phyloP scores from a whole-genome alignment of 192 early-diverging fungal genomes.

The Mortierella claussenii region DNA sequence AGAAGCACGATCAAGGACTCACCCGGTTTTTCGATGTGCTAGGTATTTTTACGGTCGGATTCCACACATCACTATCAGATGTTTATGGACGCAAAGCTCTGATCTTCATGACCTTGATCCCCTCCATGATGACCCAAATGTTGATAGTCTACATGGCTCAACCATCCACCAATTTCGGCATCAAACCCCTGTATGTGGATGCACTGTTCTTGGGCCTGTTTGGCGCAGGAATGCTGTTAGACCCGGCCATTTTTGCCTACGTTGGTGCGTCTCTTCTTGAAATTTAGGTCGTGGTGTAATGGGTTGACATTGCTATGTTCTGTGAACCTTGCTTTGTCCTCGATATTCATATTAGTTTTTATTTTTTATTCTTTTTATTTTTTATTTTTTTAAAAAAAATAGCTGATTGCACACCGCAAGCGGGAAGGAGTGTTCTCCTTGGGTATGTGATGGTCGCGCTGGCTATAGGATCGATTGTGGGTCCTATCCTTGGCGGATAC shows the following conservation, averaged over 20 bases:
- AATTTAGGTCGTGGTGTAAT: no score
- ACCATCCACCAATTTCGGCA: slow-evolving; percentile 18
- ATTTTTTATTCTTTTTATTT: neutral
- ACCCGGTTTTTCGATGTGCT: neutral
- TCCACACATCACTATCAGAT: slow-evolving; percentile 26
- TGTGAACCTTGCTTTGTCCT: no score
- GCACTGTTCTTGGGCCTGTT: slow-evolving; percentile 17
- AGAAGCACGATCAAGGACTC: neutral
- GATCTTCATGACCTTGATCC: slow-evolving; percentile 30
- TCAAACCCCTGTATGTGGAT: slow-evolving; percentile 25
- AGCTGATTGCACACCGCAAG: slow-evolving; percentile 35
- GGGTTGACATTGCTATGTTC: no score
- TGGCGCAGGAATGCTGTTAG: slow-evolving; percentile 27
- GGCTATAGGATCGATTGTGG: slow-evolving; percentile 18
- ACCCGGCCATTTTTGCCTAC: slow-evolving; percentile 28
- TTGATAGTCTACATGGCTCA: slow-evolving; percentile 37
- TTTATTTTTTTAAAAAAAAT: neutral
- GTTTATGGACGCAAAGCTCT: slow-evolving; percentile 21
- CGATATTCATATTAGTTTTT: neutral
- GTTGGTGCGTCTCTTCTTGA: slow-evolving; percentile 17
- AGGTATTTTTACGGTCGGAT: slow-evolving; percentile 47
- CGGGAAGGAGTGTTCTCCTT: slow-evolving; percentile 32
- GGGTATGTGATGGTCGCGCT: slow-evolving; percentile 34
- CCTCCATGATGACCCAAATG: slow-evolving; percentile 5
- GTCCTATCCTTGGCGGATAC: slow-evolving; percentile 7